Evolutionary conservation across 148 eudicot genomes (phyloP).

Genomic region (Silene conica): DNA sequence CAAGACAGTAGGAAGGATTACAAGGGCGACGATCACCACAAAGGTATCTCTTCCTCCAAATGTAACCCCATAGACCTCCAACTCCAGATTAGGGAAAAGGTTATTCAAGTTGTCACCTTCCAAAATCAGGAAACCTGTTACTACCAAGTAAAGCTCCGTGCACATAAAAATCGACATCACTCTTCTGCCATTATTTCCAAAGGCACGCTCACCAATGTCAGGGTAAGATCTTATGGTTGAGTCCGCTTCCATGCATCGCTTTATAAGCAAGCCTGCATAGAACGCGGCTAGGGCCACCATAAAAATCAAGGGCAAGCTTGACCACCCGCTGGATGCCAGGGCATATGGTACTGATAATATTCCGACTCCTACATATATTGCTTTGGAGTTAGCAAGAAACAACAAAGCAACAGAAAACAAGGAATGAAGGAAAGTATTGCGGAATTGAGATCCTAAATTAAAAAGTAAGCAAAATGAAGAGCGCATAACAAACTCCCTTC

Average conservation of each 20-base stretch:
- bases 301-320: conserved; percentile 35
- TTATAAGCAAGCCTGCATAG: conserved; percentile 43
- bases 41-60: conserved; percentile 42
- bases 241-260: conserved; percentile 51
- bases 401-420: not conserved
- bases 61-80: conserved; percentile 22
- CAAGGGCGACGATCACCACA: conserved; percentile 33
- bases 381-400: not conserved
- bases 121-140: conserved; percentile 48
- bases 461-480: no score
- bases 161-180: conserved; percentile 37
- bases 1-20: conserved; percentile 42
- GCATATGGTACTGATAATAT: conserved; percentile 51
- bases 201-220: conserved; percentile 53
- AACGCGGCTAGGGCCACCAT: conserved; percentile 33
- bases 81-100: conserved; percentile 26
- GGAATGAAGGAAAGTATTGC: not conserved
- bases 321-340: conserved; percentile 50
- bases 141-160: conserved; percentile 46
- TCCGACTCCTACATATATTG: conserved; percentile 35
- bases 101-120: conserved; percentile 60
- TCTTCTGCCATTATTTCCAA: conserved; percentile 40
- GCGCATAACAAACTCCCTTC: no score
- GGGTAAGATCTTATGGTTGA: conserved; percentile 36
- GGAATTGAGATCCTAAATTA: not conserved